These are phyloP conservation scores for Phytophthora pinifolia DNA, from an alignment of 352 stramenopile species.

Conservation along the genomic window DNA sequence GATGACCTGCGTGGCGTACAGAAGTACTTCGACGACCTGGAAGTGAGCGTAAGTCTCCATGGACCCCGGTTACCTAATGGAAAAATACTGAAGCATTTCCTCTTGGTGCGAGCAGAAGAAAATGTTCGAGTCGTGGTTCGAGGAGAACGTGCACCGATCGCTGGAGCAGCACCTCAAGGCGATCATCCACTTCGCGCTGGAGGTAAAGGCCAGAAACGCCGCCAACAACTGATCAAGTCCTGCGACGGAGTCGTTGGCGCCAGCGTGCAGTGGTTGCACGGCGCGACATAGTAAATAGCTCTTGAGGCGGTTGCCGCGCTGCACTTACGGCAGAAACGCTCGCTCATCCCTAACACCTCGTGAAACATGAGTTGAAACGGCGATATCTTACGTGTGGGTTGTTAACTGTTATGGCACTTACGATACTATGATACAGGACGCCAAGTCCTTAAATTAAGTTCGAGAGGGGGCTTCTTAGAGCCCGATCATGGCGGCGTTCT, in stretches of 20 bases:
- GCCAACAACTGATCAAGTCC: background rate
- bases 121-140: conserved; percentile 26
- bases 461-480: conserved; percentile 27
- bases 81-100: background rate
- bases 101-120: conserved; percentile 10
- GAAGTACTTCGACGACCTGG: conserved; percentile 21
- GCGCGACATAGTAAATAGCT: too few species aligned
- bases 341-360: background rate
- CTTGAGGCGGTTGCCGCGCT: conserved; percentile 16
- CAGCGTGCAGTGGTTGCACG: too few species aligned
- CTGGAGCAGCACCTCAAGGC: conserved; percentile 23
- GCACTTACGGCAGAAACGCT: conserved; percentile 21
- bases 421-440: conserved; percentile 31
- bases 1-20: conserved; percentile 21
- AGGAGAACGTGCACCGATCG: conserved; percentile 17
- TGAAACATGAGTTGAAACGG: conserved; percentile 15
- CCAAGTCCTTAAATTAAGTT: conserved; percentile 29
- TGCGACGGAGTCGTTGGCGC: background rate
- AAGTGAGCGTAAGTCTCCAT: conserved; percentile 22
- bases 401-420: conserved; percentile 16
- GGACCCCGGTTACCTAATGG: background rate
- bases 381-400: conserved; percentile 22
- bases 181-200: conserved; percentile 22
- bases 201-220: conserved; percentile 16
- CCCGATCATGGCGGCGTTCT: conserved; percentile 68